phyloP scores from a whole-genome alignment of 192 early-diverging fungal genomes.

The Rhizophagus prolifer region DNA sequence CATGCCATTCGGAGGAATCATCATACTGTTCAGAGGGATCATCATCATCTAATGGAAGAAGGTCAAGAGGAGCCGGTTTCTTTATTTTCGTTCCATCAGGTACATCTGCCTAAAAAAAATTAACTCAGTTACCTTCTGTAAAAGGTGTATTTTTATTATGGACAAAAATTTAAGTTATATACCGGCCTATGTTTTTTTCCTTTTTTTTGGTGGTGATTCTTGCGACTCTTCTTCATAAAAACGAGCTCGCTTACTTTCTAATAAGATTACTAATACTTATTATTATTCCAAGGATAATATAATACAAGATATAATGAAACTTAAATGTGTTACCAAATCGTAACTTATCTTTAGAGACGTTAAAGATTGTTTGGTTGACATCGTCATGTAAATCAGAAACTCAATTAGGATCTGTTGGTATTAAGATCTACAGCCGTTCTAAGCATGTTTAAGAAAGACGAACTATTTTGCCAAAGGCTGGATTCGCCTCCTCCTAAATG shows the following conservation, averaged over 20 bases:
- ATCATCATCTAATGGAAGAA: no score
- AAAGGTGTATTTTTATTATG: no score
- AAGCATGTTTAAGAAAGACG: conserved; percentile 12
- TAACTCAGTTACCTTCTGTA: no score
- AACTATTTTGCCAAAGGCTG: neutral
- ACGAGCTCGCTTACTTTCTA: conserved; percentile 12
- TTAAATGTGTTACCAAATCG: conserved; percentile 24
- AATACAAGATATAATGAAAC: neutral
- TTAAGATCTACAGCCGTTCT: conserved; percentile 14
- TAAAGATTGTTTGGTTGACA: conserved; percentile 15
- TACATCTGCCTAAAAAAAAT: no score
- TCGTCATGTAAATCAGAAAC: conserved; percentile 7
- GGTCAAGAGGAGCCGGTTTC: no score
- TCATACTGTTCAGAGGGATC: no score
- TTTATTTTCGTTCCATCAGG: no score
- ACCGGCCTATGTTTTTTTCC: no score
- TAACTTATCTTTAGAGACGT: conserved; percentile 10
- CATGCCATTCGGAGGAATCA: no score
- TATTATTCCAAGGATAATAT: conserved; percentile 5
- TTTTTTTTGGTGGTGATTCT: no score
- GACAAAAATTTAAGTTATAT: no score
- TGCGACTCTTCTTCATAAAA: no score
- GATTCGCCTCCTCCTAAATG: conserved; percentile 17
- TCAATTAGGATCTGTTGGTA: neutral
- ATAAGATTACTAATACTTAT: neutral